Percentiles rank a stretch among this genome's conserved stretches.
Conservation (phyloP, 2,329 filamentous ascomycete genomes). For the Colletotrichum spinosum region DNA sequence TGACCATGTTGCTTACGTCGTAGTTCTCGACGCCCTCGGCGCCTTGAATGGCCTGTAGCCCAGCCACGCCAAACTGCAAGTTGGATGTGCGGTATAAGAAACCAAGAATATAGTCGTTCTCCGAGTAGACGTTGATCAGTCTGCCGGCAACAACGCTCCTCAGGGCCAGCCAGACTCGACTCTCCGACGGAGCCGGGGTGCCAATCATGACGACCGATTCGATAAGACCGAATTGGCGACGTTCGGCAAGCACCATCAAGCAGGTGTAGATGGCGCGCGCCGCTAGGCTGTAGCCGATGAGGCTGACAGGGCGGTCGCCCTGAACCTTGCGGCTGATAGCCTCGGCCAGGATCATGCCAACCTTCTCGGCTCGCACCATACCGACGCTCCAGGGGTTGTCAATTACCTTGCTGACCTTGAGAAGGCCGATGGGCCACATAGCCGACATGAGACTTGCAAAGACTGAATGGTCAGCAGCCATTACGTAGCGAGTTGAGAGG, state of each 20-base stretch:
- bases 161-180: conserved; percentile 80
- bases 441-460: conserved; percentile 68
- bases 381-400: conserved; percentile 86
- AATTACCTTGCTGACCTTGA: conserved; percentile 78
- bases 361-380: conserved; percentile 81
- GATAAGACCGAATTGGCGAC: conserved; percentile 85
- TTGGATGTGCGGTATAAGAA: conserved; percentile 89
- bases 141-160: conserved; percentile 84
- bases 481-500: not conserved
- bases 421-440: conserved; percentile 71
- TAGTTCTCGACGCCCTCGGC: conserved; percentile 76
- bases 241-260: conserved; percentile 81
- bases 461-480: conserved; percentile 48
- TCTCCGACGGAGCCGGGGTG: conserved; percentile 79
- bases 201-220: conserved; percentile 91
- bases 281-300: conserved; percentile 86
- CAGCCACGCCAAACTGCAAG: conserved; percentile 85
- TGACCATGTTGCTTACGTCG: conserved; percentile 73
- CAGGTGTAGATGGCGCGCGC: conserved; percentile 88
- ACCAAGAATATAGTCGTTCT: conserved; percentile 87
- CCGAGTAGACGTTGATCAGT: conserved; percentile 90
- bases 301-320: conserved; percentile 82
- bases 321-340: conserved; percentile 84
- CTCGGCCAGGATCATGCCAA: conserved; percentile 78
- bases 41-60: conserved; percentile 79